phyloP scores from a whole-genome alignment of 2,329 filamentous ascomycete genomes.

The Pestalotiopsis sp. region DNA sequence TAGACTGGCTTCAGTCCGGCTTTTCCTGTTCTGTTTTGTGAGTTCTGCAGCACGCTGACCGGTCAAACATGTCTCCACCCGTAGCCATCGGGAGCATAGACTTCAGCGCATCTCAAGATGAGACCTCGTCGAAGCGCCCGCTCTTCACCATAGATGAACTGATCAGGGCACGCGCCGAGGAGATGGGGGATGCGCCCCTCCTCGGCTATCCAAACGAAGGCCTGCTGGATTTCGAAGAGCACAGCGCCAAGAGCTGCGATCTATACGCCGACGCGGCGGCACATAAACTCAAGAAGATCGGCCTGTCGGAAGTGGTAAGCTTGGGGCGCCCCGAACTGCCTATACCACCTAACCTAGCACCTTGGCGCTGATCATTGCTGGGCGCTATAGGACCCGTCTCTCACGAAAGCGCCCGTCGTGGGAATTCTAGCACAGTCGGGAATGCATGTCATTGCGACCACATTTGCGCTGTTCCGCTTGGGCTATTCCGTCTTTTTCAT shows the following conservation, averaged over 20 bases:
- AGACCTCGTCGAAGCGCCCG: neutral
- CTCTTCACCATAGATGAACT: slow-evolving; percentile 5
- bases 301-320: slow-evolving; percentile 2
- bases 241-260: slow-evolving; percentile 6
- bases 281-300: slow-evolving; percentile 1
- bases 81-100: neutral
- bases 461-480: slow-evolving; percentile 6
- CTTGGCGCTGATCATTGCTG: neutral
- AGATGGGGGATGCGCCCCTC: slow-evolving; percentile 1
- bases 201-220: slow-evolving; percentile 6
- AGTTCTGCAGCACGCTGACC: neutral
- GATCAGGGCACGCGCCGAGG: slow-evolving; percentile 4
- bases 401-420: neutral
- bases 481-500: slow-evolving; percentile 6
- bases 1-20: neutral
- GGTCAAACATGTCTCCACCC: neutral
- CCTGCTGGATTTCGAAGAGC: slow-evolving; percentile 9
- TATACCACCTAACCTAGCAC: neutral
- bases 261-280: slow-evolving; percentile 5
- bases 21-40: neutral
- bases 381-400: neutral
- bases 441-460: neutral
- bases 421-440: slow-evolving; percentile 9
- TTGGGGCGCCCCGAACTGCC: neutral
- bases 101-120: neutral